Base-by-base conservation (phyloP, 1,284 basidiomycete species). In the Xanthoconium separans region DNA sequence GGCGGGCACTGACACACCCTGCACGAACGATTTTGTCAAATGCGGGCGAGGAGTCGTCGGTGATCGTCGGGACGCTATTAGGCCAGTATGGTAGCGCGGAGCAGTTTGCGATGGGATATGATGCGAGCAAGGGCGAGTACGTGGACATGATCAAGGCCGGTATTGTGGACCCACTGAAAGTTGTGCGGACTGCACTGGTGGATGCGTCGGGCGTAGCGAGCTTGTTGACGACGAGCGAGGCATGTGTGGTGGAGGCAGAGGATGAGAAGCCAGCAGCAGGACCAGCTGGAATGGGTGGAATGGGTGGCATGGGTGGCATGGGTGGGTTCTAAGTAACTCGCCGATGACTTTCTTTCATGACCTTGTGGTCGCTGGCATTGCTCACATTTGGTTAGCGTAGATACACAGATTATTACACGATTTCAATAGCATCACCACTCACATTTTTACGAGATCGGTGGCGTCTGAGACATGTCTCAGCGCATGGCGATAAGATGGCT, bases 101-200 rank as follows among this genome's bases (percentile, higher is more conserved):
- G 67, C 82, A 89, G 70, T 95, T 95, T 73, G 74, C 82, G 47
- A 88, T 81, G 85, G 95, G 95, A 10, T 98, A 97, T 76, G 94
- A 98, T 64, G 94, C 95, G 42, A 81, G 84, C 67, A 89, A 89
- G 74, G 91, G 91, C 57, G 90, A 96, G 76, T 98, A 93, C 72
- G 87, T 90, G 50, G 93, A 98, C 75, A 95, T 98, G 92, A 89
- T 98, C 73, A 83, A 87, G 71, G 82, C 85, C 39, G 96, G 96
- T 71, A 97, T 99, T 64, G 87, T 99, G 50, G 95, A 95, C 76
- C 93, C 93, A 4, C 77, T 94, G 59, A 95, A 95, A 84, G 94
- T 97, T 51, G 93, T 96, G 52, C 77, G 90, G 61, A 95, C 93
- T 9, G 93, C 93, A 3, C 78, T 96, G n/a, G 83, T 93, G 4